Conservation (phyloP, 2,329 filamentous ascomycete species). For the Cercospora sp. region DNA sequence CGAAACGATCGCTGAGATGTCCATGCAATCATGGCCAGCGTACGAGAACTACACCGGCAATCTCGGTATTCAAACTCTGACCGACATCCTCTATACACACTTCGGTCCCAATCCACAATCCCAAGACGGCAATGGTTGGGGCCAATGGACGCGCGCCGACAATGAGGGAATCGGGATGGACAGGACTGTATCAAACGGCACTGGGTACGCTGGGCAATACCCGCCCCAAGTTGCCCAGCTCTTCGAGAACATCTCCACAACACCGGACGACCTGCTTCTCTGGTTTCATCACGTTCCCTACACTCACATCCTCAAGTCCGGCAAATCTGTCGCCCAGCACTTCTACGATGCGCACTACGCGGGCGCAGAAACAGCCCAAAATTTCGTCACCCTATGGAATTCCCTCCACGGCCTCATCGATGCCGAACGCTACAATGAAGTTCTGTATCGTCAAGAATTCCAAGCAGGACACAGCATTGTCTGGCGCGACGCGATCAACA, state of each 20-base stretch:
- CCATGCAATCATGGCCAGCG: conserved; percentile 68
- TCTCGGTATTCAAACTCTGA: conserved; percentile 67
- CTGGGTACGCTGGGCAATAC: conserved; percentile 66
- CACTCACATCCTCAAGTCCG: conserved; percentile 61
- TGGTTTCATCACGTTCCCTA: conserved; percentile 77
- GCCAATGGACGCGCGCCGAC: conserved; percentile 71
- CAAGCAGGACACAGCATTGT: conserved; percentile 70
- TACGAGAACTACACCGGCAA: conserved; percentile 73
- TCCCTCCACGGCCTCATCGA: conserved; percentile 59
- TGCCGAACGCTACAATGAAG: conserved; percentile 58
- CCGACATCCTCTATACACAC: conserved; percentile 66
- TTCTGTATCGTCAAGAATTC: conserved; percentile 60
- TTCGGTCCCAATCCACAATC: conserved; percentile 67
- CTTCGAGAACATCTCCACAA: conserved; percentile 63
- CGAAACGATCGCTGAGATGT: conserved; percentile 61
- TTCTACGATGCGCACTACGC: conserved; percentile 65
- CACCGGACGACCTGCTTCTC: conserved; percentile 66
- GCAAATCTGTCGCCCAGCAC: conserved; percentile 67
- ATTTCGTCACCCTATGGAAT: conserved; percentile 58
- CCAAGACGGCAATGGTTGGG: conserved; percentile 68
- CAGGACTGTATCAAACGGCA: conserved; percentile 67
- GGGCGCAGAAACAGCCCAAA: conserved; percentile 61
- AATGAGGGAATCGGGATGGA: conserved; percentile 66
- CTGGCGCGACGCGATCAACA: conserved; percentile 67
- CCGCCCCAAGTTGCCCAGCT: conserved; percentile 58